Conservation (phyloP, 768 basidiomycete genomes). For the Psilocybe cyanescens region DNA sequence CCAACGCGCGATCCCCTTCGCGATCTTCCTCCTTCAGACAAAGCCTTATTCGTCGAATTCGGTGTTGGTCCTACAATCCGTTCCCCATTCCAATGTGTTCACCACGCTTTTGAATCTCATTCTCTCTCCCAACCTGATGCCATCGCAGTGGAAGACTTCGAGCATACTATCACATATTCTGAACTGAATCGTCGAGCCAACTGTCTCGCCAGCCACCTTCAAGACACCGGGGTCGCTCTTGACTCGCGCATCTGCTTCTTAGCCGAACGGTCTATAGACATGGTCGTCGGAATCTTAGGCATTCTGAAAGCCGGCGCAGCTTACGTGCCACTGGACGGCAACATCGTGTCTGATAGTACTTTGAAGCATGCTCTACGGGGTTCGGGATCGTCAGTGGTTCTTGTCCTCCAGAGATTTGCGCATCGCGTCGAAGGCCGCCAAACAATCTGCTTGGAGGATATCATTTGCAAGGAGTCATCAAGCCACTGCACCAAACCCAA, state of each 20-base stretch:
- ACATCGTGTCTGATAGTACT: slow-evolving; percentile 57
- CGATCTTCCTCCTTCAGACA: slow-evolving; percentile 43
- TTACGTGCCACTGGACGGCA: slow-evolving; percentile 63
- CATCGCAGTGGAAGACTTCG: slow-evolving; percentile 54
- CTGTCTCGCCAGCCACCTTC: slow-evolving; percentile 47
- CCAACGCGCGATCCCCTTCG: slow-evolving; percentile 25
- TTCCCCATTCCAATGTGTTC: slow-evolving; percentile 51
- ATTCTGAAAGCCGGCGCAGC: slow-evolving; percentile 61
- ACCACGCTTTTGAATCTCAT: slow-evolving; percentile 57
- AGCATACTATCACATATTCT: slow-evolving; percentile 49
- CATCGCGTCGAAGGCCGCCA: slow-evolving; percentile 36
- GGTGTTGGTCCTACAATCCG: slow-evolving; percentile 42
- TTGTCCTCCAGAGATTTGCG: slow-evolving; percentile 45
- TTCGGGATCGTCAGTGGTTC: slow-evolving; percentile 44
- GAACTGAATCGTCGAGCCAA: slow-evolving; percentile 54
- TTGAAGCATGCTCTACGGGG: slow-evolving; percentile 55
- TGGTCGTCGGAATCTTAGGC: slow-evolving; percentile 57
- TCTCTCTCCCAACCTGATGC: slow-evolving; percentile 43
- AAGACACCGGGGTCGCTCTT: slow-evolving; percentile 42
- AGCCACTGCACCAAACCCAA: slow-evolving; percentile 38
- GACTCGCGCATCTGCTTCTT: slow-evolving; percentile 60
- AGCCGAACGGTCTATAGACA: slow-evolving; percentile 54
- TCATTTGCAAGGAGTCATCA: slow-evolving; percentile 21
- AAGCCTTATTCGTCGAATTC: slow-evolving; percentile 46
- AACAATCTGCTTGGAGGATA: slow-evolving; percentile 29